A percentile compares a stretch with the other conserved stretches of the same genome.
phyloP scores from a whole-genome alignment of 805 yeast genomes.

The Candida schatavii region DNA sequence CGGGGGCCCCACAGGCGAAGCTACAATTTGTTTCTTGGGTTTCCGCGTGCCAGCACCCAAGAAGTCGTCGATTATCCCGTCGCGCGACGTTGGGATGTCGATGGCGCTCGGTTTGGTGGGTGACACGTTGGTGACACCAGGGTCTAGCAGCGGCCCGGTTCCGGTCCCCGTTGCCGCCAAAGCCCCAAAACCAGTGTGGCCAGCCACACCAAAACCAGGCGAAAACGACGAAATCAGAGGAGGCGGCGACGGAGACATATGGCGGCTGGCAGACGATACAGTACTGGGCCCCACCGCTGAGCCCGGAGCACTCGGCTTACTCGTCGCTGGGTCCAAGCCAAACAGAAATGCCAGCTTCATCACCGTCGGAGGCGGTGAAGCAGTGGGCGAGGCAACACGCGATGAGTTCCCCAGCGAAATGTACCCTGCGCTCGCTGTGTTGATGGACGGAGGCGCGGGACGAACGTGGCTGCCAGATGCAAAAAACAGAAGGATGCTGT shows the following conservation, averaged over 20 bases:
- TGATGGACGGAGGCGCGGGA: not conserved
- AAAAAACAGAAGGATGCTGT: constrained; percentile 3
- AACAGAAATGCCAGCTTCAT: not conserved
- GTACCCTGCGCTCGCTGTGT: not conserved
- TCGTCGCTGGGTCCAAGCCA: too few relatives aligned
- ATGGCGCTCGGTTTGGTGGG: constrained; percentile 22
- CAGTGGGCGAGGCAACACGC: constrained; percentile 2
- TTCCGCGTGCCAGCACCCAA: constrained; percentile 22
- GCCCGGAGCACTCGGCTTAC: too few relatives aligned
- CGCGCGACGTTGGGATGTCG: not conserved
- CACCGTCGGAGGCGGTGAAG: constrained; percentile 3
- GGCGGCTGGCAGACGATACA: not conserved
- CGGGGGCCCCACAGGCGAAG: constrained; percentile 58
- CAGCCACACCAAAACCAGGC: constrained; percentile 4
- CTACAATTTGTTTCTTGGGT: constrained; percentile 51
- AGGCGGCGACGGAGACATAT: constrained; percentile 8
- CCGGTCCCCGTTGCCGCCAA: constrained; percentile 3
- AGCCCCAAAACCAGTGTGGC: too few relatives aligned
- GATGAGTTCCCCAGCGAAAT: constrained; percentile 1
- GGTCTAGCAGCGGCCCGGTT: constrained; percentile 13
- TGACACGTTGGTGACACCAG: constrained; percentile 15
- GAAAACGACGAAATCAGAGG: too few relatives aligned
- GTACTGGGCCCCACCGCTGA: too few relatives aligned
- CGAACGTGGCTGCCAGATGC: not conserved
- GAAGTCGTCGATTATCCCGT: constrained; percentile 1